Conservation (phyloP, 2,329 filamentous ascomycete genomes). For the Tolypocladium ovalisporum region DNA sequence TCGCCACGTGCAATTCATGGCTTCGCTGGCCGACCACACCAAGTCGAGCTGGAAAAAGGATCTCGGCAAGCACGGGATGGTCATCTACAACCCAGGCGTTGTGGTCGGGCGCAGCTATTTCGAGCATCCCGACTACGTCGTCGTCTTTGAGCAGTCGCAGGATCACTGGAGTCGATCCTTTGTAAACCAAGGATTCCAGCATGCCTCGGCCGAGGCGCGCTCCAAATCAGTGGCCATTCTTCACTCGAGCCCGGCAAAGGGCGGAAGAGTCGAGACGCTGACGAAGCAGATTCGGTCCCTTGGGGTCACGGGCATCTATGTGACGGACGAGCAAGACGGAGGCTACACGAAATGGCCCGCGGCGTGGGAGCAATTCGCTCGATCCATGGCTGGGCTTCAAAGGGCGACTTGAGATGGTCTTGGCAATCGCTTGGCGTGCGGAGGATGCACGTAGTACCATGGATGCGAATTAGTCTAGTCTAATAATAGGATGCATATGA, state of each 20-base stretch:
- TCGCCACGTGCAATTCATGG: constrained; percentile 10
- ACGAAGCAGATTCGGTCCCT: neutral
- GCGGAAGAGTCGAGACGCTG: neutral
- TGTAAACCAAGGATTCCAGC: neutral
- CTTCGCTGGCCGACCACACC: constrained; percentile 13
- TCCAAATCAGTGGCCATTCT: constrained; percentile 8
- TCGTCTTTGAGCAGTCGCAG: constrained; percentile 28
- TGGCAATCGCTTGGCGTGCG: neutral
- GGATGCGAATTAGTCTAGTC: neutral
- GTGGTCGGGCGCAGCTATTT: constrained; percentile 28
- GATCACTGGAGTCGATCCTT: constrained; percentile 6
- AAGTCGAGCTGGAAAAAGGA: constrained; percentile 5
- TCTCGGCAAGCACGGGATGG: constrained; percentile 2
- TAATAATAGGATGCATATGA: neutral
- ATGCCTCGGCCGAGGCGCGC: neutral
- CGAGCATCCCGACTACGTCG: constrained; percentile 28
- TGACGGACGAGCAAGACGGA: constrained; percentile 9
- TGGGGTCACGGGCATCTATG: constrained; percentile 7
- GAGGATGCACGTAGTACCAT: neutral
- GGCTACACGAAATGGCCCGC: constrained; percentile 10
- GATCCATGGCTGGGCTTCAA: constrained; percentile 1
- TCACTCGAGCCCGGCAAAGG: constrained; percentile 1
- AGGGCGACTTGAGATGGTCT: neutral
- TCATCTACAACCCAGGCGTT: constrained; percentile 34
- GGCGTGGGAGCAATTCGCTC: constrained; percentile 5